A percentile compares a stretch with the other conserved stretches of the same genome.
Conservation (phyloP, 2,329 filamentous ascomycete species). For the Epichloe coenophiala region DNA sequence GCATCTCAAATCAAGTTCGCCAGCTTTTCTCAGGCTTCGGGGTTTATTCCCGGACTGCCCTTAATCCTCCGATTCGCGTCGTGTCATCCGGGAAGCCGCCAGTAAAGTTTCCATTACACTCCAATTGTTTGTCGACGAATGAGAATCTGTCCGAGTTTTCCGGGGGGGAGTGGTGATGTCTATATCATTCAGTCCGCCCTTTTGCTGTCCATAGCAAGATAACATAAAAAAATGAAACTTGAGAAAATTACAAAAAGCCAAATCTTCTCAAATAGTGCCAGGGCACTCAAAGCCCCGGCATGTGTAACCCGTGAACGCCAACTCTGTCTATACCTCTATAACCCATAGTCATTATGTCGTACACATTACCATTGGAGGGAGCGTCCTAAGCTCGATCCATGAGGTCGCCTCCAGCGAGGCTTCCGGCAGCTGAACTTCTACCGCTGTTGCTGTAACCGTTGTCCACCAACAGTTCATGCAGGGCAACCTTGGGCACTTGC, state of each 20-base stretch:
- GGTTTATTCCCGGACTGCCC: neutral
- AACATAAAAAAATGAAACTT: constrained; percentile 8
- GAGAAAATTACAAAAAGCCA: neutral
- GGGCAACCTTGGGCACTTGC: constrained; percentile 77
- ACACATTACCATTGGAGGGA: constrained; percentile 13
- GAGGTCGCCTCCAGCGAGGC: constrained; percentile 59
- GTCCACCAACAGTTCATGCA: constrained; percentile 68
- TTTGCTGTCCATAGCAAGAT: neutral
- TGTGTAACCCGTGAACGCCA: constrained; percentile 21
- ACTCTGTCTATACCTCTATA: constrained; percentile 27
- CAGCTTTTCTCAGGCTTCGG: neutral
- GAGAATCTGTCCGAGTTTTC: constrained; percentile 1
- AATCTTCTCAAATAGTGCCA: neutral
- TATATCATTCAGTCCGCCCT: constrained; percentile 4
- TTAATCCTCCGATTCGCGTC: neutral
- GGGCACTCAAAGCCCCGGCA: constrained; percentile 5
- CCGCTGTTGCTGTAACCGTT: constrained; percentile 58
- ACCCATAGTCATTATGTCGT: constrained; percentile 26
- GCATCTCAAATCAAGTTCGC: neutral
- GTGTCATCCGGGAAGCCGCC: constrained; percentile 3
- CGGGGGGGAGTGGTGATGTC: constrained; percentile 6
- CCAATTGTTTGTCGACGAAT: constrained; percentile 10
- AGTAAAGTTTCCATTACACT: constrained; percentile 10
- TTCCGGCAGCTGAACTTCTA: constrained; percentile 64
- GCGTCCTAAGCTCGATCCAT: constrained; percentile 37